Percentiles rank a stretch among this genome's conserved stretches.
These are phyloP conservation scores for Dittrichia graveolens DNA, from an alignment of 129 eudicot species.

Conservation along the genomic window DNA sequence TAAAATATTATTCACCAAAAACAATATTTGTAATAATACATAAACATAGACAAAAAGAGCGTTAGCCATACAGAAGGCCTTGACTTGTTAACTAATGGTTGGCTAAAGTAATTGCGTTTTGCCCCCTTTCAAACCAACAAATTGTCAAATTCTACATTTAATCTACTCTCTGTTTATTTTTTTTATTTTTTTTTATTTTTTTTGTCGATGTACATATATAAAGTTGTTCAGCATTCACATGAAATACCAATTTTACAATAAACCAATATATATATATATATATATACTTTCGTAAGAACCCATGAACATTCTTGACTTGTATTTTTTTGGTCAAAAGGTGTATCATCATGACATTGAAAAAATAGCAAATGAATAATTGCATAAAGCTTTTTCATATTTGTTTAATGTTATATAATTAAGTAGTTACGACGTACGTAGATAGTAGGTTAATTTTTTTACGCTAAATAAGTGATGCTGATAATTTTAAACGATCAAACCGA, in stretches of 20 bases:
- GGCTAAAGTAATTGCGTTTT: slow-evolving; percentile 31
- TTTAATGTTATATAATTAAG: slow-evolving; percentile 1
- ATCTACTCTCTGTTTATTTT: not conserved
- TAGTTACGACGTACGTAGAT: not conserved
- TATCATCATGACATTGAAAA: slow-evolving; percentile 11
- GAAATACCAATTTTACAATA: not conserved
- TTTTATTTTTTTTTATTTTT: not conserved
- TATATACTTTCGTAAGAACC: not conserved
- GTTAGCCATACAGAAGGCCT: slow-evolving; percentile 25
- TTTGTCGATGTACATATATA: not conserved
- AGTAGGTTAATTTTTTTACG: no score
- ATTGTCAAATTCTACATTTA: slow-evolving; percentile 26
- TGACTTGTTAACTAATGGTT: slow-evolving; percentile 27
- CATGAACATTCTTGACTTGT: slow-evolving; percentile 13
- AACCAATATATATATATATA: not conserved
- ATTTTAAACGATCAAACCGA: no score
- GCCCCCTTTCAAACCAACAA: slow-evolving; percentile 37
- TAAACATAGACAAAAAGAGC: slow-evolving; percentile 11
- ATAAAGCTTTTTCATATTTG: not conserved
- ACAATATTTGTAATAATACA: not conserved
- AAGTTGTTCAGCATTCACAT: slow-evolving; percentile 37
- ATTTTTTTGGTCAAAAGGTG: slow-evolving; percentile 16
- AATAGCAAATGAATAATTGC: not conserved
- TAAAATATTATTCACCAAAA: not conserved
- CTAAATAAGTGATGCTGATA: no score